Conservation (phyloP, 371 early-diverging fungal species). For the Mucor indicus region DNA sequence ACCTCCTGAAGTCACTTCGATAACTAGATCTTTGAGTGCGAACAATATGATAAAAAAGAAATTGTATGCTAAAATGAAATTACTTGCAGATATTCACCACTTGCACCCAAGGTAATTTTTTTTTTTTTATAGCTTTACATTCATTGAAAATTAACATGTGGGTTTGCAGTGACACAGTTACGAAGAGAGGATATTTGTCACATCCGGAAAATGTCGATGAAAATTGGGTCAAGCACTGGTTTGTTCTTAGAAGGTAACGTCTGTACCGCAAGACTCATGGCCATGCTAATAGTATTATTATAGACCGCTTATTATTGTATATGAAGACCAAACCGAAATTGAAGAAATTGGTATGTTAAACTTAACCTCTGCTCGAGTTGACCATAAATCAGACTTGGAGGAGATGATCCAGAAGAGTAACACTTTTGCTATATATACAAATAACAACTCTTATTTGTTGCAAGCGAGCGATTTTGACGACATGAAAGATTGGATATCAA, state of each 20-base stretch:
- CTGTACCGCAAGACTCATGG: too few species aligned
- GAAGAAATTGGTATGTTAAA: slow-evolving; percentile 67
- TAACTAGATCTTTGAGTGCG: slow-evolving; percentile 10
- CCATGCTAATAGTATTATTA: too few species aligned
- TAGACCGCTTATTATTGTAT: slow-evolving; percentile 75
- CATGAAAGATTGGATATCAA: slow-evolving; percentile 72
- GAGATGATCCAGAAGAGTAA: slow-evolving; percentile 42
- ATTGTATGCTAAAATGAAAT: slow-evolving; percentile 14
- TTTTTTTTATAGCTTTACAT: slow-evolving; percentile 19
- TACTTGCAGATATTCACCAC: slow-evolving; percentile 25
- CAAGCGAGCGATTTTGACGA: slow-evolving; percentile 63
- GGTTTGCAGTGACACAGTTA: slow-evolving; percentile 49
- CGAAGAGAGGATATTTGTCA: slow-evolving; percentile 53
- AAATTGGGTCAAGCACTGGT: slow-evolving; percentile 34
- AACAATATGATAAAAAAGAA: slow-evolving; percentile 8
- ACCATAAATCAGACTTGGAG: slow-evolving; percentile 58
- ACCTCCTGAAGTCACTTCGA: slow-evolving; percentile 19
- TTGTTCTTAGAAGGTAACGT: slow-evolving; percentile 39
- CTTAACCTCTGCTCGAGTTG: slow-evolving; percentile 61
- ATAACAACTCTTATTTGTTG: slow-evolving; percentile 66
- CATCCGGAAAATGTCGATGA: slow-evolving; percentile 36
- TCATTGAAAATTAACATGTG: slow-evolving; percentile 24
- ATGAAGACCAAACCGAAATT: slow-evolving; percentile 51
- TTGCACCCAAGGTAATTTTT: slow-evolving; percentile 18
- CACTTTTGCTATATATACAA: slow-evolving; percentile 75